Base-by-base conservation (phyloP, 345 rosid species). In the Populus tremula region DNA sequence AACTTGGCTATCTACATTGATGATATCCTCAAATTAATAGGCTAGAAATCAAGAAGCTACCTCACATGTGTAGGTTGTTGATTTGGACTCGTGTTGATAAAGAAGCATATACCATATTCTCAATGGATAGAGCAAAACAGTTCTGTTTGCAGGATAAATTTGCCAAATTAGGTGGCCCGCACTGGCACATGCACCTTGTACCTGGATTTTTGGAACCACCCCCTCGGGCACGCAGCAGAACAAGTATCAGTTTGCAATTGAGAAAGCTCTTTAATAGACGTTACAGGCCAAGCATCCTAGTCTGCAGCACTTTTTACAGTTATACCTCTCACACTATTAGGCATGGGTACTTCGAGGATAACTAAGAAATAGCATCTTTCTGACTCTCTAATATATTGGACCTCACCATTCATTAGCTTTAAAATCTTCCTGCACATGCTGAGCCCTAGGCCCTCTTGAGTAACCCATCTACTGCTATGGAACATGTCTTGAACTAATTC, bases 401-500 rank as follows among this genome's bases (percentile, higher is more conserved):
- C 94, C 80, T 93, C 94, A 72, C 99, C 97, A 73, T 86, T 86
- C 97, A 93, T 91, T 71, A 89, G 90, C 90, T 92, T 96, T 53
- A 93, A 81, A 68, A 96, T 93, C 88, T 88, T 96, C 87, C 93
- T 77, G 92, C 96, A 92, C 89, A 92, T 88, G 88, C 98, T 90
- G 84, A 93, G 88, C 67, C 96, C 97, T 71, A 96, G 77, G n/a
- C 98, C 98, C 78, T 96, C 98, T 69, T 89, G 94, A 49, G 89
- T 92, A 75, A 79, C 80, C 97, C 98, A 93, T 78, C 85, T 87
- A 81, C 88, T 90, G 85, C 90, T 83, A 63, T 90, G 90, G 85
- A 96, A 96, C 97, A 93, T 96, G 85, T 96, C 99, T 75, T 93
- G 93, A 67, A 96, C 89, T 87, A 96, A 79, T 61, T 96, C 96